phyloP scores from a whole-genome alignment of 768 basidiomycete genomes.

The Collybiopsis luxurians region DNA sequence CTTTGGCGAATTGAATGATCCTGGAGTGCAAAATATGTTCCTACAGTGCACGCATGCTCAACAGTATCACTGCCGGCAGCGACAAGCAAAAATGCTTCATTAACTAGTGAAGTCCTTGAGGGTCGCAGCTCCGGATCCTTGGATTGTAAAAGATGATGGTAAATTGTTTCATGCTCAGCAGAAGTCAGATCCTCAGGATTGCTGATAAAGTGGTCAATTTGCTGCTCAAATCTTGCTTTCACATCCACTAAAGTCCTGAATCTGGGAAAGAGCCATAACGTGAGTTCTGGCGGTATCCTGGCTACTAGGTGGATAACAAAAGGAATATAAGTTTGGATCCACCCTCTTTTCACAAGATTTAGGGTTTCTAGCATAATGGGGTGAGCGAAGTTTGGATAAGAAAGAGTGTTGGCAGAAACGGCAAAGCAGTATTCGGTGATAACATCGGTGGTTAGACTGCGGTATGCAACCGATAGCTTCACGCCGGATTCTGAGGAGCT shows the following conservation, averaged over 20 bases:
- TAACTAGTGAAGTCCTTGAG: not conserved
- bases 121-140: not conserved
- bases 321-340: conserved; percentile 1
- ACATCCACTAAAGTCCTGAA: not conserved
- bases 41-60: conserved; percentile 24
- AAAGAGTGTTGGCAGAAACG: no score
- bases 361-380: conserved; percentile 4
- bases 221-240: not conserved
- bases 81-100: conserved; percentile 3
- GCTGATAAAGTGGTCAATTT: not conserved
- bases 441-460: no score
- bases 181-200: not conserved
- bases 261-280: not conserved
- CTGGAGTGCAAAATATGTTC: conserved; percentile 24
- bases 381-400: conserved; percentile 5
- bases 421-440: no score
- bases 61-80: conserved; percentile 24
- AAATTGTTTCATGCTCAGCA: conserved; percentile 8
- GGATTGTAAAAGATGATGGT: conserved; percentile 4
- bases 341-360: not conserved
- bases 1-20: conserved; percentile 14
- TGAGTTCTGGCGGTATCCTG: not conserved
- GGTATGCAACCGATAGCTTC: no score
- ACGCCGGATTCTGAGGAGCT: no score
- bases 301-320: not conserved